Evolutionary conservation across 1,284 basidiomycete genomes (phyloP).

Genomic region (Malassezia caprae): DNA sequence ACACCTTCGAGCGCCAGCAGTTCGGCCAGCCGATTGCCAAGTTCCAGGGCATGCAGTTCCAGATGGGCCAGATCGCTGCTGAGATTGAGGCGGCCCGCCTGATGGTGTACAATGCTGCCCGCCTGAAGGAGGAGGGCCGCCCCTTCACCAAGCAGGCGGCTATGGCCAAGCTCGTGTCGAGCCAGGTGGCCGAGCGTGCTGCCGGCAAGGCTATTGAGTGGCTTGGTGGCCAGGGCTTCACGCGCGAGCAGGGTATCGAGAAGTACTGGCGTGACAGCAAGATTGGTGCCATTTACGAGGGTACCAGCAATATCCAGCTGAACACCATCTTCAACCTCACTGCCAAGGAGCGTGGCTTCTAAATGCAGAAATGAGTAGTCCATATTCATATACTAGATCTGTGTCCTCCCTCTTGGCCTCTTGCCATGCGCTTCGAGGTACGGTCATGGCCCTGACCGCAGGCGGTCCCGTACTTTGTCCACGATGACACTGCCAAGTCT

Average conservation of each 20-base stretch:
- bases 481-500: neutral
- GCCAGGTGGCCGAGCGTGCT: slow-evolving; percentile 77
- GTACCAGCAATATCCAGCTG: slow-evolving; percentile 73
- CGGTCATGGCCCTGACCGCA: neutral
- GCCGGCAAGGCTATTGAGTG: slow-evolving; percentile 87
- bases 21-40: slow-evolving; percentile 75
- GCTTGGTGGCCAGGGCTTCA: slow-evolving; percentile 91
- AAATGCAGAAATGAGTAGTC: neutral
- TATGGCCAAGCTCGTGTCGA: slow-evolving; percentile 79
- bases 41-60: slow-evolving; percentile 92
- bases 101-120: slow-evolving; percentile 90
- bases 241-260: slow-evolving; percentile 69
- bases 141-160: slow-evolving; percentile 85
- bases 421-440: neutral
- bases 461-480: slow-evolving; percentile 5
- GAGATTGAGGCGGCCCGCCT: slow-evolving; percentile 86
- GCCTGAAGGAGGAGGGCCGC: slow-evolving; percentile 86
- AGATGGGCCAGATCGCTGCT: slow-evolving; percentile 72
- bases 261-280: slow-evolving; percentile 77
- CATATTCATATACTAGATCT: neutral
- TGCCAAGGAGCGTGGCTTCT: slow-evolving; percentile 30
- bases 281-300: slow-evolving; percentile 69
- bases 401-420: neutral
- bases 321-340: slow-evolving; percentile 76
- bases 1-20: slow-evolving; percentile 85